Evolutionary conservation across 306 rosid genomes (phyloP), one percentile per base, ranked within the genome.

Genomic region (Quercus engelmannii): DNA sequence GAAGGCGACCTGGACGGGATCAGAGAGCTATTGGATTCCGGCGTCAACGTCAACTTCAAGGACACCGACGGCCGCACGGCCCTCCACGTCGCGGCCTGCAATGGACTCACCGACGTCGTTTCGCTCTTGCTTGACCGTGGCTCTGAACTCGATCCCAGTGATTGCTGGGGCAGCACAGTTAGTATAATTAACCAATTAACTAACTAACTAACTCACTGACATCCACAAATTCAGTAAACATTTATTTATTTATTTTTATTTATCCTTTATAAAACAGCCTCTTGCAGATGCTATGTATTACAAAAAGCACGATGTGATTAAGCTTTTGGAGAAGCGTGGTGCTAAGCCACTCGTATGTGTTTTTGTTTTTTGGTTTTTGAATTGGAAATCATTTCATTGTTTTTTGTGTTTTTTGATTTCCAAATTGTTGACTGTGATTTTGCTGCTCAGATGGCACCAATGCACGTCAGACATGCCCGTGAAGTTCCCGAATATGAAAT

Each of bases 401-500:
- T 35, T 85, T 80, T 80, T 46, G 64, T 55, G 71, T 75, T 15
- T 9, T 58, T 18, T 79, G 0, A 8, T 41, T 8, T 41, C 46
- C 0, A 41, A 41, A 41, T 62, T 79, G n/a, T 71, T 79, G 73
- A 6, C 52, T 77, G 46, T 65, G 31, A 74, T 81, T 80, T 72
- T 70, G 18, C 72, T 23, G 51, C 80, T 81, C 87, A 95, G 98
- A 79, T 83, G 91, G 91, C 97, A 43, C 88, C 98, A 49, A 95
- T 95, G 98, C 97, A 84, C 77, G 99, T 95, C 35, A 69, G 74
- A 25, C 83, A 91, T 80, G 88, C 97, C 5, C 92, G 97, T 28
- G 95, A 94, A 87, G 92, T 94, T 65, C 99, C 99, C 0, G 97
- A 94, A 49, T 94, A 94, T 73, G 99, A 94, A 90, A 92, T 94